Conservation (phyloP, 306 rosid genomes). For the Glycine tomentella region DNA sequence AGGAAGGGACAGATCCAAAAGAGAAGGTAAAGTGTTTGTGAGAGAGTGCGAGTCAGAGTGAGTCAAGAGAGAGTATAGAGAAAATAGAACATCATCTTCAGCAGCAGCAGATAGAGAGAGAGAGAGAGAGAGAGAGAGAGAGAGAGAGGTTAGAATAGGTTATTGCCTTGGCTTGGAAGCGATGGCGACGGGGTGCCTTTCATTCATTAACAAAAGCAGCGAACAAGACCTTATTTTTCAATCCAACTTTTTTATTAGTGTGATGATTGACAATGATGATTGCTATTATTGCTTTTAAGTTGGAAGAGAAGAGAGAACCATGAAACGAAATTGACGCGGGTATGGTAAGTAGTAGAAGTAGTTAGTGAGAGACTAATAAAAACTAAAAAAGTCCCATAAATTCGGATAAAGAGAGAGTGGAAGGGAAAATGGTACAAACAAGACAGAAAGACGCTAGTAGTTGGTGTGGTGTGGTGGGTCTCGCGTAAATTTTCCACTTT, state of each 20-base stretch:
- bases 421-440: neutral
- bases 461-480: slow-evolving; percentile 49
- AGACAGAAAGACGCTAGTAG: slow-evolving; percentile 36
- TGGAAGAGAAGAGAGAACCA: neutral
- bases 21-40: slow-evolving; percentile 40
- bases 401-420: slow-evolving; percentile 20
- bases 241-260: slow-evolving; percentile 42
- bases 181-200: slow-evolving; percentile 60
- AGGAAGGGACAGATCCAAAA: slow-evolving; percentile 64
- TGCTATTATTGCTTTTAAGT: neutral
- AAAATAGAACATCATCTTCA: slow-evolving; percentile 36
- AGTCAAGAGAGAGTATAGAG: neutral
- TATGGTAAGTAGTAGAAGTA: neutral
- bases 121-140: too few relatives aligned
- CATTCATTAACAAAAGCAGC: slow-evolving; percentile 47
- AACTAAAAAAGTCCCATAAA: neutral
- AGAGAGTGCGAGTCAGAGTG: slow-evolving; percentile 19
- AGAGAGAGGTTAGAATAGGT: neutral
- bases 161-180: slow-evolving; percentile 82
- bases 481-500: neutral
- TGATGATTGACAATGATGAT: slow-evolving; percentile 10
- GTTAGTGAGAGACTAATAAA: slow-evolving; percentile 7
- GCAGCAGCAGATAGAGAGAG: neutral
- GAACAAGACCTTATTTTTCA: slow-evolving; percentile 59
- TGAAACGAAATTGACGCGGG: neutral